Conservation (phyloP, 2,329 filamentous ascomycete species). For the Teratosphaeria pseudoeucalypti region DNA sequence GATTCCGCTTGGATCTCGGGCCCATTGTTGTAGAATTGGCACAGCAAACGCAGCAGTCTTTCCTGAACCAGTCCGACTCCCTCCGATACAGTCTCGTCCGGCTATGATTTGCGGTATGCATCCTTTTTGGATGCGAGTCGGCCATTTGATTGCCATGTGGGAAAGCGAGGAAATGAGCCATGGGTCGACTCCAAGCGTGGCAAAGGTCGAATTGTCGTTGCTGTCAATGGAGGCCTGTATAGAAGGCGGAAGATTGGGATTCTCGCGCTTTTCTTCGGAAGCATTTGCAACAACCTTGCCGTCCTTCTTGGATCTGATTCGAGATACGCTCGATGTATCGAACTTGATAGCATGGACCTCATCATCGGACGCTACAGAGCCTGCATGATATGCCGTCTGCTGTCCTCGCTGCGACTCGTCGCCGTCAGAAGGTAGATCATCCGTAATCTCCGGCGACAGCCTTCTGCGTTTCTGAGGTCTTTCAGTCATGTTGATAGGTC, state of each 20-base stretch:
- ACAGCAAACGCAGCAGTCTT: conserved; percentile 95
- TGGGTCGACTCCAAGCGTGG: conserved; percentile 22
- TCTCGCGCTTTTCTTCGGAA: background rate
- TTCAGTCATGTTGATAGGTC: background rate
- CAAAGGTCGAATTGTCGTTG: conserved; percentile 20
- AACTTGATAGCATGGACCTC: conserved; percentile 1
- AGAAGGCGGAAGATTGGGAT: conserved; percentile 5
- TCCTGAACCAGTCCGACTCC: conserved; percentile 87
- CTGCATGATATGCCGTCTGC: background rate
- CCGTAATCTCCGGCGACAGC: background rate
- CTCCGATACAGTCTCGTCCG: conserved; percentile 88
- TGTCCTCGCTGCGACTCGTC: background rate
- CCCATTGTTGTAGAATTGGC: conserved; percentile 88
- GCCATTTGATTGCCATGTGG: conserved; percentile 70
- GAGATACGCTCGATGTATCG: conserved; percentile 7
- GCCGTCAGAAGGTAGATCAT: background rate
- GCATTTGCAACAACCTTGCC: background rate
- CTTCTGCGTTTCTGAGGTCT: conserved; percentile 2
- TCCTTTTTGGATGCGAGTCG: conserved; percentile 83
- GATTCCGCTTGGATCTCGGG: conserved; percentile 82
- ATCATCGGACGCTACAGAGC: background rate
- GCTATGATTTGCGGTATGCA: conserved; percentile 89
- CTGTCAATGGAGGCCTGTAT: conserved; percentile 20
- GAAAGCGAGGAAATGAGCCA: conserved; percentile 79
- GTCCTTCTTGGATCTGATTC: conserved; percentile 14